phyloP scores from a whole-genome alignment of 2,329 filamentous ascomycete genomes.

The Colletotrichum scovillei region DNA sequence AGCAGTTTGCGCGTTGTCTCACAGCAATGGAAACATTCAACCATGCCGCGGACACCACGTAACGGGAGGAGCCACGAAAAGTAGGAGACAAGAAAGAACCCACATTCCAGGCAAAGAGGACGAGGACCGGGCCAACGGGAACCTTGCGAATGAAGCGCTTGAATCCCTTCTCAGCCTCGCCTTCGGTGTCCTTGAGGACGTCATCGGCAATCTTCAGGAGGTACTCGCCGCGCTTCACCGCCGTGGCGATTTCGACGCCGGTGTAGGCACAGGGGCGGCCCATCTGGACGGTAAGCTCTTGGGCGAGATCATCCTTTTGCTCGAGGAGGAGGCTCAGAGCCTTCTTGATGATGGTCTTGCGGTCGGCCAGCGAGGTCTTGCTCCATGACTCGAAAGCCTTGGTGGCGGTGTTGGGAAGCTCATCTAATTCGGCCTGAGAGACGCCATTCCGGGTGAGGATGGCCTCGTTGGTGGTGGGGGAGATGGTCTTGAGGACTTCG shows the following conservation, averaged over 20 bases:
- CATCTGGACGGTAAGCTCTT: slow-evolving; percentile 94
- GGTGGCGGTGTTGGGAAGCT: slow-evolving; percentile 77
- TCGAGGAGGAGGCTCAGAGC: slow-evolving; percentile 78
- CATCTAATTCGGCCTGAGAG: slow-evolving; percentile 75
- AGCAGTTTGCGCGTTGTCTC: slow-evolving; percentile 8
- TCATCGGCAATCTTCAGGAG: slow-evolving; percentile 86
- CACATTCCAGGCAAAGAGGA: slow-evolving; percentile 97
- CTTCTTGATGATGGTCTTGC: slow-evolving; percentile 84
- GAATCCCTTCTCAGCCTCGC: slow-evolving; percentile 88
- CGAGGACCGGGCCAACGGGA: slow-evolving; percentile 86
- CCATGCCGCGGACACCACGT: background rate
- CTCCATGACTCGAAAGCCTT: slow-evolving; percentile 82
- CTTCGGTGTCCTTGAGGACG: slow-evolving; percentile 81
- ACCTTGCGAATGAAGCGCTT: slow-evolving; percentile 90
- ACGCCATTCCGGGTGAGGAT: slow-evolving; percentile 83
- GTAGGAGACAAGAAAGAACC: slow-evolving; percentile 47
- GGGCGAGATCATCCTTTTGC: slow-evolving; percentile 82
- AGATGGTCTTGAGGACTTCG: slow-evolving; percentile 82
- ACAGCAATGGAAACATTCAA: background rate
- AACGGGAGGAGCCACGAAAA: background rate
- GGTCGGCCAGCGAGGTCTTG: slow-evolving; percentile 78
- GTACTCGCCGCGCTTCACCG: slow-evolving; percentile 86
- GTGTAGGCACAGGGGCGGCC: slow-evolving; percentile 91
- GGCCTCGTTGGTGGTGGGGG: slow-evolving; percentile 87
- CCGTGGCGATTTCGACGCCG: slow-evolving; percentile 84